phyloP scores from a whole-genome alignment of 495 filamentous ascomycete genomes.

The Sordaria brevicollis region DNA sequence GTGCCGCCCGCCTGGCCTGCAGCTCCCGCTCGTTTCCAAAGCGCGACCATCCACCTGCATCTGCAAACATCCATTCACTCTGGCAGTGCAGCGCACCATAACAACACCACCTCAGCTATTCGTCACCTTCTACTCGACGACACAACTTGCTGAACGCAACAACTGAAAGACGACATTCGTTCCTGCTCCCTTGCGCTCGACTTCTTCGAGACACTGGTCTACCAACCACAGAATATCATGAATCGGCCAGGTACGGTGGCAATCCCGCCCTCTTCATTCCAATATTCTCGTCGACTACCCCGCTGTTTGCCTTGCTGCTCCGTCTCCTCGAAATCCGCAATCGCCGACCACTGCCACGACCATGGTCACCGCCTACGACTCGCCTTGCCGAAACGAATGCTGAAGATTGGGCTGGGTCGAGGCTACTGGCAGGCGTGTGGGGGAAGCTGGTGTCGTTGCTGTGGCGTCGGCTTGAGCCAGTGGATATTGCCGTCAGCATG shows the following conservation, averaged over 20 bases:
- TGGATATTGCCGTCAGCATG: background rate
- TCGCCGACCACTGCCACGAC: background rate
- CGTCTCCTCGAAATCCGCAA: background rate
- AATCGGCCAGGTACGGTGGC: conserved; percentile 46
- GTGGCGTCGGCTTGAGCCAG: background rate
- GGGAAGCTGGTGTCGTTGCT: background rate
- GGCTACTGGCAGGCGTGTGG: background rate
- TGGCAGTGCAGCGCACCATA: background rate
- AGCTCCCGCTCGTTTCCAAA: background rate
- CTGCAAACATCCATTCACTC: background rate
- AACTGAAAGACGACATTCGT: background rate
- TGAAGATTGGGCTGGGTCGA: background rate
- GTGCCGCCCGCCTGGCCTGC: background rate
- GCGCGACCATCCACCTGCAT: background rate
- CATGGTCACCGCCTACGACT: background rate
- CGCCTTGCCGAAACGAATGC: background rate
- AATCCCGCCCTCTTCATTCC: conserved; percentile 14
- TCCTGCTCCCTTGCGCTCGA: background rate
- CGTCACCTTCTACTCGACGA: background rate
- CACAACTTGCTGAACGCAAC: background rate
- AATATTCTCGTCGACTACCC: conserved; percentile 18
- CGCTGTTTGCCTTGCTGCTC: conserved; percentile 19
- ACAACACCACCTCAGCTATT: background rate
- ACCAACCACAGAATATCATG: conserved; percentile 27
- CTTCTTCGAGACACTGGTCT: background rate